Percentiles rank a stretch among this genome's conserved stretches.
Conservation (phyloP, 148 eudicot species). For the Rhododendron ferrugineum region DNA sequence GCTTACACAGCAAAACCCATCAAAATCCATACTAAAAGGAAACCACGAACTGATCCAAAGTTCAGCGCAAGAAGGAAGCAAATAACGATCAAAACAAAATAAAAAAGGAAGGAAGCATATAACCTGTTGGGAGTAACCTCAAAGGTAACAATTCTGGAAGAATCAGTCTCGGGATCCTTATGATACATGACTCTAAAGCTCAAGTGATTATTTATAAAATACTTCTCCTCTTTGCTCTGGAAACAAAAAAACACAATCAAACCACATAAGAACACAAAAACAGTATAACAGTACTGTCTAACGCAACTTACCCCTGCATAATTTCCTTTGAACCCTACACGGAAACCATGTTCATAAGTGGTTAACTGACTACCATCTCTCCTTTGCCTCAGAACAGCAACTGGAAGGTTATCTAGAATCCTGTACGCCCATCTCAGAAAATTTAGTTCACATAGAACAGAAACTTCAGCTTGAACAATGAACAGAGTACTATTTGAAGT, state of each 20-base stretch:
- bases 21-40: neutral
- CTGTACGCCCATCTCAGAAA: constrained; percentile 24
- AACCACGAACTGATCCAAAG: neutral
- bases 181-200: constrained; percentile 58
- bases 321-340: constrained; percentile 57
- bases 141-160: constrained; percentile 58
- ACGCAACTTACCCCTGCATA: constrained; percentile 46
- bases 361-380: constrained; percentile 46
- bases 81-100: neutral
- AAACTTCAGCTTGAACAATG: constrained; percentile 1
- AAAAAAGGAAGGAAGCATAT: neutral
- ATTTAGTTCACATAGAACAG: neutral
- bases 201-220: constrained; percentile 51
- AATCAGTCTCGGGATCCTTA: constrained; percentile 43
- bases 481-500: neutral
- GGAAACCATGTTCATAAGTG: constrained; percentile 55
- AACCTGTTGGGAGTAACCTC: constrained; percentile 59
- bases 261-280: constrained; percentile 1
- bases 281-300: neutral
- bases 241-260: constrained; percentile 6
- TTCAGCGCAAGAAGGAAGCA: neutral
- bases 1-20: neutral
- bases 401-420: constrained; percentile 61
- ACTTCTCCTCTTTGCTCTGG: constrained; percentile 57
- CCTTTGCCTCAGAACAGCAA: constrained; percentile 55